These are phyloP conservation scores for Aeschynomene evenia DNA, from an alignment of 306 rosid species.

Conservation along the genomic window DNA sequence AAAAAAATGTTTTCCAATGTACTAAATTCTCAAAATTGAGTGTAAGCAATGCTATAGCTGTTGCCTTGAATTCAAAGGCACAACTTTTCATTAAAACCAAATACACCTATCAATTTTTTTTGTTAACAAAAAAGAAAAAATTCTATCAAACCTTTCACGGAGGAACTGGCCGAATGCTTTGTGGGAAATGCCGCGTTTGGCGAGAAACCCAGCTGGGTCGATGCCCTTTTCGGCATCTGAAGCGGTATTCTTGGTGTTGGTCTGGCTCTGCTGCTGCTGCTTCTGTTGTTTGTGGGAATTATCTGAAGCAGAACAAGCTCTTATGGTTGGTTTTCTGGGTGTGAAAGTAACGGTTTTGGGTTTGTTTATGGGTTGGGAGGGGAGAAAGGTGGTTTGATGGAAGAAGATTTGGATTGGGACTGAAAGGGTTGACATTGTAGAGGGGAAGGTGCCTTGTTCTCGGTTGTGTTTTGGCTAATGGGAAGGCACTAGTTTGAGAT, in stretches of 20 bases:
- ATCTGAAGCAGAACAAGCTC: constrained; percentile 56
- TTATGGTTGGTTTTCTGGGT: constrained; percentile 34
- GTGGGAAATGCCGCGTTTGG: constrained; percentile 73
- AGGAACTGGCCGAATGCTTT: constrained; percentile 80
- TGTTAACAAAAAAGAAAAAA: not conserved
- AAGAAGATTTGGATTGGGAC: constrained; percentile 42
- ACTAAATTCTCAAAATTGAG: not conserved
- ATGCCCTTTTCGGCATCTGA: constrained; percentile 59
- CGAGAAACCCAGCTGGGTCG: constrained; percentile 85
- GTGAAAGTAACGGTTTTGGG: constrained; percentile 44
- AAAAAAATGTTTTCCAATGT: not conserved
- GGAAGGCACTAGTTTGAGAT: constrained; percentile 1
- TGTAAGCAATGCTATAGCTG: not conserved
- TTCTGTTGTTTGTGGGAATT: constrained; percentile 45
- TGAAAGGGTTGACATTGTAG: constrained; percentile 54
- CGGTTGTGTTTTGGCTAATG: no score
- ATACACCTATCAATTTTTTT: constrained; percentile 1
- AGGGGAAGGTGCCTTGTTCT: not conserved
- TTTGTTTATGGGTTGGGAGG: constrained; percentile 37
- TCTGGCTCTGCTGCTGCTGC: constrained; percentile 31
- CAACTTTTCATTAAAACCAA: constrained; percentile 1
- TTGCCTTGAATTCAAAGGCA: not conserved
- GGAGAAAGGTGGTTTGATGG: constrained; percentile 27
- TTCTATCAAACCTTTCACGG: constrained; percentile 68
- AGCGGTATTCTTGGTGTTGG: constrained; percentile 33